These are phyloP conservation scores for Tetradesmus lagerheimii DNA, from an alignment of 139 green algal species.

Conservation along the genomic window DNA sequence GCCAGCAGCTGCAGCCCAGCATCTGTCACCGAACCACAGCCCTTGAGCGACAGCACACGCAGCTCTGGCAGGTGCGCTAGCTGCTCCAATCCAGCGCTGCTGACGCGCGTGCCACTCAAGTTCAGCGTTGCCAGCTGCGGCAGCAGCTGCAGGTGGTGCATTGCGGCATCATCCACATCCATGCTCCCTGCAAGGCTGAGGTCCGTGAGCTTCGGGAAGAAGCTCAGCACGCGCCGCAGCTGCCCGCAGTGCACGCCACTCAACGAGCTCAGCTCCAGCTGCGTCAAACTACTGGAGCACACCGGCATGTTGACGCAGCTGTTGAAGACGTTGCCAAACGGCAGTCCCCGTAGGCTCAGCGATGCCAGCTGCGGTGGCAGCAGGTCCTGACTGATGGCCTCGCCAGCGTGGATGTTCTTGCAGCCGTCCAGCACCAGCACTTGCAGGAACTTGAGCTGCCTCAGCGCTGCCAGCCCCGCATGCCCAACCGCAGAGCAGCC, in stretches of 20 bases:
- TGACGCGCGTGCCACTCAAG: background rate
- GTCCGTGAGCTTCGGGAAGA: slow-evolving; percentile 20
- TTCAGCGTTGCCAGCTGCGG: slow-evolving; percentile 15
- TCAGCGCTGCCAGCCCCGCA: slow-evolving; percentile 19
- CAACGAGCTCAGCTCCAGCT: slow-evolving; percentile 4
- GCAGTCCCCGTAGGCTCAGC: background rate
- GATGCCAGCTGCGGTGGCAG: slow-evolving; percentile 15
- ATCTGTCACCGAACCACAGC: slow-evolving; percentile 26
- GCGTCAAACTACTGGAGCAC: background rate
- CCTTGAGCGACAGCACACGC: background rate
- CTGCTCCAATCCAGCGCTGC: background rate
- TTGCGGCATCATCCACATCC: slow-evolving; percentile 3
- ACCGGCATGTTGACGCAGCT: slow-evolving; percentile 31
- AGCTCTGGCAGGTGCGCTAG: slow-evolving; percentile 12
- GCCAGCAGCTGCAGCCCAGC: background rate
- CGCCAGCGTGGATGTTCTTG: background rate
- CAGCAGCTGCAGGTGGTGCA: slow-evolving; percentile 22
- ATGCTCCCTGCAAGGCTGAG: slow-evolving; percentile 25
- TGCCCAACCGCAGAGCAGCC: slow-evolving; percentile 1
- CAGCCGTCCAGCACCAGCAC: slow-evolving; percentile 33
- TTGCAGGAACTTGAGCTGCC: slow-evolving; percentile 21
- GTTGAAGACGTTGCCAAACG: slow-evolving; percentile 41
- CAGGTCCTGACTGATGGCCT: slow-evolving; percentile 26
- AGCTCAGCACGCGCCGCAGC: slow-evolving; percentile 13
- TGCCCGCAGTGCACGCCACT: background rate